Base-by-base conservation (phyloP, 1,139 yeast species). In the Nematodospora anomalae region DNA sequence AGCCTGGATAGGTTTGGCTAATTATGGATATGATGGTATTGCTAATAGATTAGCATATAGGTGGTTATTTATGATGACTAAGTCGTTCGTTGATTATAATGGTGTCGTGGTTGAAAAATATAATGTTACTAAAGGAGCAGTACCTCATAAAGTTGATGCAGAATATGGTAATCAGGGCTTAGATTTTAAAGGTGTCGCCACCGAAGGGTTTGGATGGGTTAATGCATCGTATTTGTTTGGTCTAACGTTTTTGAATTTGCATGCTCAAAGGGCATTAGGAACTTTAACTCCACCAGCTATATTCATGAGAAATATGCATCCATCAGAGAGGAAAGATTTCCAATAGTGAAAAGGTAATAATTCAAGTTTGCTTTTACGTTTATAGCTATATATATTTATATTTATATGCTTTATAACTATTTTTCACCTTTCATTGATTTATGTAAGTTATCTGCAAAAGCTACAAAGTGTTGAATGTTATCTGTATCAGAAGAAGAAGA, bases 141-240 rank as follows among this genome's bases (percentile, higher is more conserved):
- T 83, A 47, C 96, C 97, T 1, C 97, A 92, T 58, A 77, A 82
- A 46, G 97, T 92, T 15, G 88, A 85, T 49, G 97, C 97, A 0
- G 98, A 92, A 59, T 92, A 92, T 60, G 98, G 98, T 15, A 92
- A 92, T 58, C 98, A 92, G 61, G 98, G 98, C 6, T 74, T 85
- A 3, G 95, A 83, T 43, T 87, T 89, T 57, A 83, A 86, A 58
- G 96, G 97, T 28, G 96, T 87, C 24, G 96, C 97, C 0, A 83
- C 87, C 10, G 97, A 94, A 64, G 98, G 98, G 1, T 86, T 86
- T 62, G 97, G 97, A 1, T 90, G 97, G 97, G 96, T 89, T 42
- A 90, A 90, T 65, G 85, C 97, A 6, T 81, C 92, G 52, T 90
- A 79, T 60, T 59, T 84, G 27, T 63, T 85, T 47, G 97, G 97